Base-by-base conservation (phyloP, 2,329 filamentous ascomycete species). In the Cercospora nicotianae region DNA sequence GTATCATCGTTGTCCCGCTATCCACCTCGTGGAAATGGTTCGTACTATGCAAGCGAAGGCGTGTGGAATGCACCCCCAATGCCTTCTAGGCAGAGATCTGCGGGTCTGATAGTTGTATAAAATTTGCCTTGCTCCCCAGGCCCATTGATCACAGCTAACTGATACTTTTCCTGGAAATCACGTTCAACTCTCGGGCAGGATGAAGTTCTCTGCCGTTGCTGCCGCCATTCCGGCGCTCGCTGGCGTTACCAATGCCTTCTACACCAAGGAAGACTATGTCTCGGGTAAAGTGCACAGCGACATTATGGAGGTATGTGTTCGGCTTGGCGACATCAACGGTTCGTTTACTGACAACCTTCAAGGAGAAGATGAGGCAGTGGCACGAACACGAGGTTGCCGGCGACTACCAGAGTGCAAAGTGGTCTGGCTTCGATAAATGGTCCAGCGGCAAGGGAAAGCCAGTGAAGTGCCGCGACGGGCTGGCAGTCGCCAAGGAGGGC, bases 401-500 rank as follows among this genome's bases (percentile, higher is more conserved):
- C 55, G 71, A 71, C 42, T 75, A 73, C 68, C 69, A 72, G 61
- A 69, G 66, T 48, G 65, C 39, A 6, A 58, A 57, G 16, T 64
- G 62, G 62, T 64, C 62, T 8, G 62, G 62, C 13, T 64, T 64
- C 62, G 33, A 63, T 10, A 68, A 70, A 13, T 70, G 66, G 63
- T 68, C 64, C 28, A 67, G 66, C 31, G 68, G 67, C 60, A 66
- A 67, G 42, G 65, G 63, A 33, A 64, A 59, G 20, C 65, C 60
- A 36, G 65, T 67, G 18, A 69, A 42, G 39, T 86, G 84, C 70
- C 75, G 78, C 8, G 76, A 82, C 23, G 84, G 84, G 3, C 72
- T 80, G 12, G 83, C 81, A 3, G 78, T 78, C 45, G 83, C 82
- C 55, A 78, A 83, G 28, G 77, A 79, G 6, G 83, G 82, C 1